Percentiles rank a stretch among this genome's conserved stretches.
Evolutionary conservation across 768 basidiomycete genomes (phyloP).

Genomic region (Lyophyllum shimeji): DNA sequence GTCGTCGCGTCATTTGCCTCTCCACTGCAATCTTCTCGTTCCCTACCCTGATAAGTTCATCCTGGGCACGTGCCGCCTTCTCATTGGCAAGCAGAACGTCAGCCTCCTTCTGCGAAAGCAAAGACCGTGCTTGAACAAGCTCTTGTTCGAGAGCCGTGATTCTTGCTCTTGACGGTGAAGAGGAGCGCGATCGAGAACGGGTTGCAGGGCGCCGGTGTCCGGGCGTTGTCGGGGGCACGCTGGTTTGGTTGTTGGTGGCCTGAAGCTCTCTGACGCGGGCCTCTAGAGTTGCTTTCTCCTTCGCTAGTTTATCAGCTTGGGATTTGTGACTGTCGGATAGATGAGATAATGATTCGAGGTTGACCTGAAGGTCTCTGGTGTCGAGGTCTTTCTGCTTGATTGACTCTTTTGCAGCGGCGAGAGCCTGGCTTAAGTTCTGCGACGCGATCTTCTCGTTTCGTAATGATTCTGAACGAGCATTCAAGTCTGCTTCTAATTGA

Average conservation of each 20-base stretch:
- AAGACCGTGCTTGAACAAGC: conserved; percentile 43
- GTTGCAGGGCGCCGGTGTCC: conserved; percentile 30
- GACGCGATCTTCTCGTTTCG: conserved; percentile 51
- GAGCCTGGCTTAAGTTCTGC: conserved; percentile 51
- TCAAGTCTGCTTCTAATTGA: conserved; percentile 51
- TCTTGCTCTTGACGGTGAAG: conserved; percentile 42
- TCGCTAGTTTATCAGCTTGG: conserved; percentile 46
- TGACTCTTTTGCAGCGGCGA: conserved; percentile 48
- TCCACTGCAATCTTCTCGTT: conserved; percentile 62
- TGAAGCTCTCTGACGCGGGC: conserved; percentile 61
- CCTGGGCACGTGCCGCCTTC: conserved; percentile 49
- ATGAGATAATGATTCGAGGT: conserved; percentile 53
- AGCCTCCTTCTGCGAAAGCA: conserved; percentile 42
- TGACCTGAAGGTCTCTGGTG: conserved; percentile 53
- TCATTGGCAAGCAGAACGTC: conserved; percentile 42
- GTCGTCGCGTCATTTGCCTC: conserved; percentile 40
- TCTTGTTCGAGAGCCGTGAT: conserved; percentile 57
- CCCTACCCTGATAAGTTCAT: conserved; percentile 48
- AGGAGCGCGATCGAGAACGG: conserved; percentile 59
- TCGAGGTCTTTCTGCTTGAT: conserved; percentile 50
- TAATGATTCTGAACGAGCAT: conserved; percentile 52
- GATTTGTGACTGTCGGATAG: conserved; percentile 47
- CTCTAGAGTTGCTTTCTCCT: conserved; percentile 58
- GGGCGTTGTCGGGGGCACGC: conserved; percentile 29
- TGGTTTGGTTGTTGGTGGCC: conserved; percentile 34